Percentiles rank a stretch among this genome's conserved stretches.
Evolutionary conservation across 768 basidiomycete genomes (phyloP).

Genomic region (Pilatotrama ljubarskyi): DNA sequence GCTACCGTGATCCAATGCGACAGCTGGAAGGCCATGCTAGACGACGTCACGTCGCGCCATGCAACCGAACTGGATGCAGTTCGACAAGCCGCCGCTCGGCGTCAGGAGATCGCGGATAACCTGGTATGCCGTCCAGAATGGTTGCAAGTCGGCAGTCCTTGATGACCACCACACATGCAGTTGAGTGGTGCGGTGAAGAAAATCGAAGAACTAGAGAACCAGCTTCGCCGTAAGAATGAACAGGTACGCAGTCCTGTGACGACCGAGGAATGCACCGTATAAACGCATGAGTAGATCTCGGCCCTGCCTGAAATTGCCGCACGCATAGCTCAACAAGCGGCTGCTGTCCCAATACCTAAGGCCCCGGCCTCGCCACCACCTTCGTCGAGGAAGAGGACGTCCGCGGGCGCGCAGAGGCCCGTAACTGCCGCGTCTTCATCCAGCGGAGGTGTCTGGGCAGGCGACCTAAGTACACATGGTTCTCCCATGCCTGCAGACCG

Average conservation of each 20-base stretch:
- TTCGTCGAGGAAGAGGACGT: background rate
- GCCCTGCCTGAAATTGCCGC: background rate
- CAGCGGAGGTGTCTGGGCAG: background rate
- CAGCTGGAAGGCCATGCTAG: slow-evolving; percentile 4
- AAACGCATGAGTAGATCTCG: background rate
- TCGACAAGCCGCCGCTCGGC: background rate
- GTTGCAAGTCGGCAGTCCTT: background rate
- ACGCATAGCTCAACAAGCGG: background rate
- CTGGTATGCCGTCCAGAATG: background rate
- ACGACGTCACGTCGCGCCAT: slow-evolving; percentile 3
- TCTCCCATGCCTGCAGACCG: slow-evolving; percentile 26
- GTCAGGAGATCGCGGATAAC: background rate
- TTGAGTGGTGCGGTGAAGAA: slow-evolving; percentile 1
- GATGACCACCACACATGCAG: background rate
- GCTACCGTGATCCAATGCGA: slow-evolving; percentile 8
- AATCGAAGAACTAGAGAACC: slow-evolving; percentile 10
- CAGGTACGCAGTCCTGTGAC: background rate
- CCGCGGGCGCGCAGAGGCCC: background rate
- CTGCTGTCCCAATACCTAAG: background rate
- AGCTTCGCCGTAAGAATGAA: background rate
- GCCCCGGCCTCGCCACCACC: background rate
- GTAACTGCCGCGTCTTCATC: background rate
- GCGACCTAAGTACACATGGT: slow-evolving; percentile 11
- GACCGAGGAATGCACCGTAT: background rate
- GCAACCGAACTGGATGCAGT: background rate